Evolutionary conservation across 2,329 filamentous ascomycete genomes (phyloP), one percentile per base, ranked within the genome.

Genomic region (Hysterium pulicare): DNA sequence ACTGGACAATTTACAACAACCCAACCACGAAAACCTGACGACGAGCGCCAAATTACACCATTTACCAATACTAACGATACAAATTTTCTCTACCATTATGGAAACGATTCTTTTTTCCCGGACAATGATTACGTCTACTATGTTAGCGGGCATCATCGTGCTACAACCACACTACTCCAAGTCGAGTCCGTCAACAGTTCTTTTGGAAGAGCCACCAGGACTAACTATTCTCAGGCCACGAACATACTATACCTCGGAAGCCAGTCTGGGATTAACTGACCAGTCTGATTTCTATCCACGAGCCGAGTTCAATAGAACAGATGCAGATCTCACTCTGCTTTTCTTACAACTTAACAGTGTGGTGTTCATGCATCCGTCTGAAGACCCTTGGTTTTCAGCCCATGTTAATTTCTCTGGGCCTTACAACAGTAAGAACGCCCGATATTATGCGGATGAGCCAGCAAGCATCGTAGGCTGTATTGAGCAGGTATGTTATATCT

Each of bases 381-480:
- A 42, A 10, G 44, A 46, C 30, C 44, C 44, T 11, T 46, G 44
- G 44, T 46, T 46, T 17, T 46, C 44, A 2, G 44, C 39, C 5
- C 44, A 46, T 33, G 28, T 26, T 11, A 38, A 15, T 20, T 42
- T 30, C 39, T 33, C 30, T 33, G 30, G 16, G 16, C 15, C 13
- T 8, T 15, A 8, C 15, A 7, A 8, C 13, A 7, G 7, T 7
- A 33, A 33, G 7, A 7, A 15, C 7, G 16, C 32, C 8, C 16
- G 8, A 7, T 33, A 33, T 16, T 15, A 15, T 17, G 26, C 33
- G 9, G 44, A 46, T 20, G 34, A 46, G 21, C 30, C 42, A n/a
- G 33, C 35, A 15, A 31, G 11, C 20, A 34, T 39, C 3, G 22
- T 46, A 5, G 44, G 44, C 15, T 46, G 44, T 26, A 34, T 46